Evolutionary conservation across 1,139 yeast genomes (phyloP).

Genomic region (Lizanozyma gosingica): DNA sequence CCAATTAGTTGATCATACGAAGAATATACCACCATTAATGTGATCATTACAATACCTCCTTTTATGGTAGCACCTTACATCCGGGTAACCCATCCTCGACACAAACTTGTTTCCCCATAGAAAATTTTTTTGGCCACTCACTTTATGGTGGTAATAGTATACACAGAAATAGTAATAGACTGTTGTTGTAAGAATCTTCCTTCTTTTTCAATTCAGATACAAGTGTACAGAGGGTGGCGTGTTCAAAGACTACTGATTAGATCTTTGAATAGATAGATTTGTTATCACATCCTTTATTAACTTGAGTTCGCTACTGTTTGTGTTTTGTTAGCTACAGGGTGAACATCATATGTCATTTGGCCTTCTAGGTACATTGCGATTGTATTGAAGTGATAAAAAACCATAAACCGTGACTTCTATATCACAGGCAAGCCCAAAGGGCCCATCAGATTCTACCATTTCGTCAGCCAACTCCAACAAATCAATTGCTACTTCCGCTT

Average conservation of each 20-base stretch:
- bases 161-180: too few species aligned
- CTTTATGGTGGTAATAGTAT: not conserved
- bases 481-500: not conserved
- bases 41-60: too few species aligned
- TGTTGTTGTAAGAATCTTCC: too few species aligned
- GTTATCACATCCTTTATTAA: not conserved
- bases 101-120: not conserved
- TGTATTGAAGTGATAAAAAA: not conserved
- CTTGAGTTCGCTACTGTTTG: too few species aligned
- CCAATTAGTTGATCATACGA: too few species aligned
- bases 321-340: too few species aligned
- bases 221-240: not conserved
- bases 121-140: not conserved
- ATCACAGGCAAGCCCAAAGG: not conserved
- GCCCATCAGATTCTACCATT: not conserved
- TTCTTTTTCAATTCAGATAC: too few species aligned
- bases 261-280: not conserved
- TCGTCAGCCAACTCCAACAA: not conserved
- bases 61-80: too few species aligned
- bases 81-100: not conserved
- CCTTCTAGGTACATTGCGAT: not conserved
- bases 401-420: not conserved
- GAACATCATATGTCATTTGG: not conserved
- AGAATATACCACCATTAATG: too few species aligned
- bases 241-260: not conserved